Evolutionary conservation across 208 protist genomes (phyloP), one percentile per base, ranked within the genome.

Genomic region (Trypanosoma rangeli): DNA sequence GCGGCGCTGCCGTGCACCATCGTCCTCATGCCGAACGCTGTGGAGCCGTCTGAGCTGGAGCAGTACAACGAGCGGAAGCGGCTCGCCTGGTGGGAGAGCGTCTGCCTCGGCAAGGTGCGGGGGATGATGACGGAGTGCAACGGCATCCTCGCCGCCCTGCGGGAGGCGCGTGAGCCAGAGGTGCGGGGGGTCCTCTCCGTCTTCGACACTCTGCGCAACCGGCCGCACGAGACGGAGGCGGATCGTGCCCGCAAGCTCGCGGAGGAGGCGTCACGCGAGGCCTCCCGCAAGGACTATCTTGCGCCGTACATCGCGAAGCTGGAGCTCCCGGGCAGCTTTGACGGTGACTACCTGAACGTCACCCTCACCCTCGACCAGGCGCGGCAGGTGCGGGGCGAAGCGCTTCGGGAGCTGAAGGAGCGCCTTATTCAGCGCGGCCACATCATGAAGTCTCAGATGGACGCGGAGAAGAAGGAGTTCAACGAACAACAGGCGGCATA

Each of bases 131-230:
- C 82, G 29, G 87, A 92, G 48, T 80, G 75, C 66, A 62, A 85
- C 55, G 80, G 86, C 29, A 85, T 94, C 44, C 67, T 96, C 13
- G 70, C 80, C 7, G 60, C 76, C 8, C 68, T 85, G 29, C 61
- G 64, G n/a, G 69, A 58, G 28, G 56, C 18, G 24, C 31, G 35
- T 8, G 35, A 5, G 4, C 22, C 57, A 5, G 35, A 26, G 9
- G 68, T 22, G 10, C 16, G 20, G 1, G 28, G 50, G 1, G 60
- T 89, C 2, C 62, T 94, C 5, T 94, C 86, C 56, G 67, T 74
- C 24, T 95, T 94, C 79, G 93, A 97, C 73, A 96, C 90, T 16
- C 81, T 97, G 63, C 90, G 93, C 67, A 97, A 97, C 54, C 85
- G 86, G 4, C 87, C 90, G 12, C 85, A 78, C 50, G 92, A 95